phyloP scores from a whole-genome alignment of 164 flowering plant species.

The Vitis vinifera region DNA sequence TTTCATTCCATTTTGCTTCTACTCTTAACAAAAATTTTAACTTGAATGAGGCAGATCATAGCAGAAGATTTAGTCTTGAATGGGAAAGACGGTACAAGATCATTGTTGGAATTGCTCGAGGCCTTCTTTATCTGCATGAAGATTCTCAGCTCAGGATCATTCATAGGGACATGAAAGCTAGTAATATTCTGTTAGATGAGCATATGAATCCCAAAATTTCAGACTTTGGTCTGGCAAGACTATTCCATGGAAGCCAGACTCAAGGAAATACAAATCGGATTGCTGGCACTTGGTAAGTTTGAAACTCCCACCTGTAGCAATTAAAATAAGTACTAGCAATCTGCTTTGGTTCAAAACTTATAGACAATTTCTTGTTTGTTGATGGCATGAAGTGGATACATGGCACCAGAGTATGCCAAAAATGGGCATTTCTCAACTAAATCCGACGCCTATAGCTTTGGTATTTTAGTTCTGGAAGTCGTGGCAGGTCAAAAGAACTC shows the following conservation, averaged over 20 bases:
- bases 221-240: conserved; percentile 21
- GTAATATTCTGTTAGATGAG: conserved; percentile 18
- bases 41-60: conserved; percentile 8
- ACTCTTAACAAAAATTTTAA: neutral
- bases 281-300: conserved; percentile 20
- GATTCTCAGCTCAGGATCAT: conserved; percentile 23
- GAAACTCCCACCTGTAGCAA: neutral
- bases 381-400: conserved; percentile 17
- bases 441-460: conserved; percentile 19
- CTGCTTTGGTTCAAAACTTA: no score
- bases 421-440: conserved; percentile 18
- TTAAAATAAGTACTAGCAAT: no score
- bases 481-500: conserved; percentile 17
- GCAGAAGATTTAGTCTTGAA: conserved; percentile 1
- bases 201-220: conserved; percentile 20
- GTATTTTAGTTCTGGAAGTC: conserved; percentile 16
- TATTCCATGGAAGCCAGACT: conserved; percentile 18
- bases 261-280: conserved; percentile 19
- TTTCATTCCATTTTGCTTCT: neutral
- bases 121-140: conserved; percentile 21
- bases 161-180: conserved; percentile 18
- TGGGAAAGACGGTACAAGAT: conserved; percentile 24
- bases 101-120: conserved; percentile 21
- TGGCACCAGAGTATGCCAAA: conserved; percentile 21
- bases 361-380: neutral